Evolutionary conservation across 2,329 filamentous ascomycete genomes (phyloP).

Genomic region (Proliferodiscus dingleyae): DNA sequence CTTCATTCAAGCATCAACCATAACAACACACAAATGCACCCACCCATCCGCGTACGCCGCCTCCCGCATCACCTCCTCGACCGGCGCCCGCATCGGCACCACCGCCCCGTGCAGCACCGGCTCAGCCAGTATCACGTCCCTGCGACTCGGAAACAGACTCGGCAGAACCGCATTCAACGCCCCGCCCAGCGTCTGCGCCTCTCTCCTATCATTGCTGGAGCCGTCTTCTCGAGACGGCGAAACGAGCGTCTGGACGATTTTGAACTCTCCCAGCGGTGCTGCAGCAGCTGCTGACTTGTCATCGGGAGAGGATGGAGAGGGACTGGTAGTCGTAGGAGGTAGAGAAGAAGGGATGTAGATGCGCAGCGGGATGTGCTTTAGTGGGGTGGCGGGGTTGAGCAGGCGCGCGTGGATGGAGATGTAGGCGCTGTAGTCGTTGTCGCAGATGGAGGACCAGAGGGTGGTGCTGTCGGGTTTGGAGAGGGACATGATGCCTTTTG

Average conservation of each 20-base stretch:
- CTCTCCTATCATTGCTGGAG: no score
- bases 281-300: no score
- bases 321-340: no score
- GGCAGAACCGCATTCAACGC: constrained; percentile 74
- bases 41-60: constrained; percentile 90
- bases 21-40: constrained; percentile 74
- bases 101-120: constrained; percentile 81
- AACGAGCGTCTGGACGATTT: constrained; percentile 72
- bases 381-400: constrained; percentile 66
- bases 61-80: constrained; percentile 79
- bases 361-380: constrained; percentile 81
- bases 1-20: constrained; percentile 39
- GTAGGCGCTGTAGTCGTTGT: constrained; percentile 68
- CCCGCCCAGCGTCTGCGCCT: constrained; percentile 67
- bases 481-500: constrained; percentile 66
- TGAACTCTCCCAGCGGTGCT: constrained; percentile 56
- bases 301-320: no score
- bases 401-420: constrained; percentile 70
- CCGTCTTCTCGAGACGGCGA: constrained; percentile 40
- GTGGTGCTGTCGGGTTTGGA: constrained; percentile 63
- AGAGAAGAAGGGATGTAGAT: constrained; percentile 79
- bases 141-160: constrained; percentile 77
- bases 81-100: constrained; percentile 71
- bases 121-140: constrained; percentile 78
- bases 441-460: constrained; percentile 60